Evolutionary conservation across 306 rosid genomes (phyloP).

Genomic region (Castanospermum australe): DNA sequence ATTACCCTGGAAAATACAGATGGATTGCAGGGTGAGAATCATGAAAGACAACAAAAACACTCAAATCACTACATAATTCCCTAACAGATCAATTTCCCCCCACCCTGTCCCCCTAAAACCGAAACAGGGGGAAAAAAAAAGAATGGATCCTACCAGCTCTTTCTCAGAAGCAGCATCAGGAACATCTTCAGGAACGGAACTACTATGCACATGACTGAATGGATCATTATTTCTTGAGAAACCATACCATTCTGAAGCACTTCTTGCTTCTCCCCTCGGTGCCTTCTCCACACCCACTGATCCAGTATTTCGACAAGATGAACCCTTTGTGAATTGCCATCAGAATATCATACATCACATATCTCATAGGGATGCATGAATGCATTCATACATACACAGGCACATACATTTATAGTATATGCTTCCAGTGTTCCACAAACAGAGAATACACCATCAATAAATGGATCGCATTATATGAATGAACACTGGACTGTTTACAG

Average conservation of each 20-base stretch:
- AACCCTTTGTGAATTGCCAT: slow-evolving; percentile 28
- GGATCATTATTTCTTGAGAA: slow-evolving; percentile 49
- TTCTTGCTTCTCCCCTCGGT: slow-evolving; percentile 36
- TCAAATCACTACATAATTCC: slow-evolving; percentile 5
- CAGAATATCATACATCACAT: slow-evolving; percentile 19
- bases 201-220: slow-evolving; percentile 37
- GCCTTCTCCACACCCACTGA: slow-evolving; percentile 30
- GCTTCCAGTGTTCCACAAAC: not conserved
- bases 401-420: not conserved
- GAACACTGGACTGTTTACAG: not conserved
- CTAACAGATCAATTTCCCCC: not conserved
- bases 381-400: not conserved
- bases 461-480: not conserved
- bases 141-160: slow-evolving; percentile 59
- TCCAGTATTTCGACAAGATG: slow-evolving; percentile 42
- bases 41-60: not conserved
- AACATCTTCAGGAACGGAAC: slow-evolving; percentile 56
- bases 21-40: slow-evolving; percentile 16
- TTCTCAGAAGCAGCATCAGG: slow-evolving; percentile 90
- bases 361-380: not conserved
- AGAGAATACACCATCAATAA: not conserved
- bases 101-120: not conserved
- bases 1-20: slow-evolving; percentile 68
- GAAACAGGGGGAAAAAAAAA: not conserved
- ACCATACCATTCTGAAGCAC: slow-evolving; percentile 43